These are phyloP conservation scores for Pseudopithomyces maydicus DNA, from an alignment of 2,329 filamentous ascomycete species.

Conservation along the genomic window DNA sequence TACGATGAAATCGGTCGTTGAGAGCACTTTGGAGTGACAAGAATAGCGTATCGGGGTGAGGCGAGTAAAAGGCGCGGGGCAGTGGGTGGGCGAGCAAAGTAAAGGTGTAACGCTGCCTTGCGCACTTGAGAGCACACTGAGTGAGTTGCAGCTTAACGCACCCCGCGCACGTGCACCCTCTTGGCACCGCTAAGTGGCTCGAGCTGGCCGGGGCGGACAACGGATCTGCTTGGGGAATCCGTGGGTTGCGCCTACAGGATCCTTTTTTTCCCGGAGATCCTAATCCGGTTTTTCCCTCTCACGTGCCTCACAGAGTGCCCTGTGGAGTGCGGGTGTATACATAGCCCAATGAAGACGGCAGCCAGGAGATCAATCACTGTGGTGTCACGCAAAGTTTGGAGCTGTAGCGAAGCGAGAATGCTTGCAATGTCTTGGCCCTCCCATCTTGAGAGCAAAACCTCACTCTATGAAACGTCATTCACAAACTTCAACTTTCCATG, in stretches of 20 bases:
- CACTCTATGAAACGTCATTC: too few species aligned
- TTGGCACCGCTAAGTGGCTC: constrained; percentile 19
- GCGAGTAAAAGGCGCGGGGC: not conserved
- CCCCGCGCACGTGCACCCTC: constrained; percentile 20
- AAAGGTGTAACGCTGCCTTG: constrained; percentile 15
- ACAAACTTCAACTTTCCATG: not conserved
- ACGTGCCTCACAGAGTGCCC: too few species aligned
- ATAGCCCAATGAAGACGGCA: too few species aligned
- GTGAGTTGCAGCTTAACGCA: constrained; percentile 25
- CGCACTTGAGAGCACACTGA: constrained; percentile 24
- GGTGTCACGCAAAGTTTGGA: too few species aligned
- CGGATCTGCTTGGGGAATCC: not conserved
- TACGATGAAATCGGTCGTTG: not conserved
- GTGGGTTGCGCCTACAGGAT: too few species aligned
- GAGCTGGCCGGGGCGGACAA: constrained; percentile 30
- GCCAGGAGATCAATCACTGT: too few species aligned
- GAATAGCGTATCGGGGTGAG: not conserved
- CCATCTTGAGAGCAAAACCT: too few species aligned
- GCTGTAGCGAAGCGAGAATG: too few species aligned
- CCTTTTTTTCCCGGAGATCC: too few species aligned
- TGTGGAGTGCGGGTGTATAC: too few species aligned
- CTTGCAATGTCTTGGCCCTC: too few species aligned
- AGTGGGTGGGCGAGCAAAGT: constrained; percentile 15
- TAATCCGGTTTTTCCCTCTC: too few species aligned
- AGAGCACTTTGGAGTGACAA: not conserved